Percentiles rank a stretch among this genome's conserved stretches.
phyloP scores from a whole-genome alignment of 441 rosid genomes.

The Rhodomyrtus psidioides region DNA sequence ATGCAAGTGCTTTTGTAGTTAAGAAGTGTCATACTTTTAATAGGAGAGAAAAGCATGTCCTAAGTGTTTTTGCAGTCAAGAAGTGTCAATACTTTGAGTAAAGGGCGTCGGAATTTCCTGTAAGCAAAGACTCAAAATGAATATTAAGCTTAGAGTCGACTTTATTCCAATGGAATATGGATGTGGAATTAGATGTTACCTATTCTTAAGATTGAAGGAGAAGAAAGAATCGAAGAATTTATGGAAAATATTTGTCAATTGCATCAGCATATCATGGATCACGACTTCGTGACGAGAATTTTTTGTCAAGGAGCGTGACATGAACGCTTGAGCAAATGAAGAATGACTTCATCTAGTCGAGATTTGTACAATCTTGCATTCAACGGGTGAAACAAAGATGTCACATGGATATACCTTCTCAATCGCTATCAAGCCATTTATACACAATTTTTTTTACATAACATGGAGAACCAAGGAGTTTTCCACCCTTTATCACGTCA shows the following conservation, averaged over 20 bases:
- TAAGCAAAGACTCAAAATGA: neutral
- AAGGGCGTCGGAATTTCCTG: neutral
- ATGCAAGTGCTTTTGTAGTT: neutral
- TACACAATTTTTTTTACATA: neutral
- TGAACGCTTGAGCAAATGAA: neutral
- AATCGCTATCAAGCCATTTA: neutral
- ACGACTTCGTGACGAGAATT: neutral
- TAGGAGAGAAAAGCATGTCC: neutral
- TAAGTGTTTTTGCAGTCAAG: neutral
- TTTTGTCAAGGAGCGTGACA: neutral
- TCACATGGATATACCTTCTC: neutral
- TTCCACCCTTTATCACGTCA: neutral
- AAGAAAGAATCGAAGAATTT: neutral
- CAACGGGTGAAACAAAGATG: neutral
- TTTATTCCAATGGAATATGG: neutral
- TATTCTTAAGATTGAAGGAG: neutral
- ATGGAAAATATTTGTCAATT: fast-evolving
- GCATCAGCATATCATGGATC: fast-evolving
- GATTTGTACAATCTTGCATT: neutral
- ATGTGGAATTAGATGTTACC: neutral
- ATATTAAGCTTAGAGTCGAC: neutral
- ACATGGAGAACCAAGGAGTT: neutral
- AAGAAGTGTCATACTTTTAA: neutral
- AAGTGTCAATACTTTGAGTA: too few species aligned
- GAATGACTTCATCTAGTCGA: neutral